Percentiles rank a stretch among this genome's conserved stretches.
These are phyloP conservation scores for Helotiales sp. DNA, from an alignment of 2,329 filamentous ascomycete species.

Conservation along the genomic window DNA sequence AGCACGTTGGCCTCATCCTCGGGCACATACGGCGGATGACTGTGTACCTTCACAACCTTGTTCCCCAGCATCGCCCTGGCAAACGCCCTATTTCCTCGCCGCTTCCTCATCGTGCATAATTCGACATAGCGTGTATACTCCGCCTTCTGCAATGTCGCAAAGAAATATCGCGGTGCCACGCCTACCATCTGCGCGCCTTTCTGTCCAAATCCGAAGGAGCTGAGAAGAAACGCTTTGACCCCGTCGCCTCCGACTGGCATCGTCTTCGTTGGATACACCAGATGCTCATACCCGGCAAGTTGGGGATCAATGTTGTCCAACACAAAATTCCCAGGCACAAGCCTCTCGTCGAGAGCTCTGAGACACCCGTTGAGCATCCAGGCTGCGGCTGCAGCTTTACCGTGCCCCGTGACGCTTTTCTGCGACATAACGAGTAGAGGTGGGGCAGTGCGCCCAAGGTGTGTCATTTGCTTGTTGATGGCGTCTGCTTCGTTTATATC, in stretches of 20 bases:
- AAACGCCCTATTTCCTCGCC: no score
- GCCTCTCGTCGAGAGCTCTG: neutral
- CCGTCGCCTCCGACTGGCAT: neutral
- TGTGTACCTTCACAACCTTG: no score
- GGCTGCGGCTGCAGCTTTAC: neutral
- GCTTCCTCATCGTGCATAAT: no score
- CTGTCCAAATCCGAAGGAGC: conserved; percentile 1
- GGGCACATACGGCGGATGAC: no score
- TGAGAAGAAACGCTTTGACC: neutral
- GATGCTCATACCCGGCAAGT: neutral
- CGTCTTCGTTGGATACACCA: neutral
- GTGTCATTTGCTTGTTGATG: conserved; percentile 37
- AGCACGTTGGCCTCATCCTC: no score
- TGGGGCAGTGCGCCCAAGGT: conserved; percentile 34
- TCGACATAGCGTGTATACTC: no score
- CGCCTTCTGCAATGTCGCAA: no score
- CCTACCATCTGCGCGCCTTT: neutral
- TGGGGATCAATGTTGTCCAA: neutral
- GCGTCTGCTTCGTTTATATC: conserved; percentile 42
- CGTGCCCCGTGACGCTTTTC: neutral
- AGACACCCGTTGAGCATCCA: neutral
- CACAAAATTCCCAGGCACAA: neutral
- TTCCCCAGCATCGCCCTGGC: no score
- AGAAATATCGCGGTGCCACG: no score
- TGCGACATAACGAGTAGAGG: neutral